Conservation (phyloP, 2,329 filamentous ascomycete species). For the Cladorrhinum sp. region DNA sequence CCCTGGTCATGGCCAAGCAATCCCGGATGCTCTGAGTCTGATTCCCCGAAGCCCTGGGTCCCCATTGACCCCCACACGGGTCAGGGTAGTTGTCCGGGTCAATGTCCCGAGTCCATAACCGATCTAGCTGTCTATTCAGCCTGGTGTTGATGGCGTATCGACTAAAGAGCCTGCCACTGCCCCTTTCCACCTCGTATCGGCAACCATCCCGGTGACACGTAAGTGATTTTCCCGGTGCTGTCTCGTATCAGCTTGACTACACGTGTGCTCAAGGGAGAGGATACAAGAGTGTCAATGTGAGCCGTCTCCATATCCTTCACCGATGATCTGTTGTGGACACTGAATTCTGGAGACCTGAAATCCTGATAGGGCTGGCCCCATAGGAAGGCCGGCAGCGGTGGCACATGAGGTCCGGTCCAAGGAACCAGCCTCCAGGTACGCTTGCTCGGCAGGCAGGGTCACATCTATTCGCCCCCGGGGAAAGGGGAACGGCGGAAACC, state of each 20-base stretch:
- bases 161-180: no score
- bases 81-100: background rate
- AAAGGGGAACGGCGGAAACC: background rate
- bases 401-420: background rate
- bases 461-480: background rate
- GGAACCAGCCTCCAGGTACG: background rate
- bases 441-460: background rate
- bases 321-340: no score
- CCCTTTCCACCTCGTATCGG: background rate
- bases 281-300: no score
- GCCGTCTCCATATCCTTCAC: no score
- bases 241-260: no score
- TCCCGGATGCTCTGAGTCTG: background rate
- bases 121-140: background rate
- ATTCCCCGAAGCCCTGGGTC: background rate
- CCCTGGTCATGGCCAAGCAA: background rate
- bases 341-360: no score
- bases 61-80: background rate
- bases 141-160: background rate
- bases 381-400: background rate
- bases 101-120: no score
- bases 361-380: no score
- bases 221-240: background rate
- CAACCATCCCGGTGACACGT: background rate
- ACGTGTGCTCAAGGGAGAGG: no score